phyloP scores from a whole-genome alignment of 2,329 filamentous ascomycete genomes.

The Talaromyces pinophilus region DNA sequence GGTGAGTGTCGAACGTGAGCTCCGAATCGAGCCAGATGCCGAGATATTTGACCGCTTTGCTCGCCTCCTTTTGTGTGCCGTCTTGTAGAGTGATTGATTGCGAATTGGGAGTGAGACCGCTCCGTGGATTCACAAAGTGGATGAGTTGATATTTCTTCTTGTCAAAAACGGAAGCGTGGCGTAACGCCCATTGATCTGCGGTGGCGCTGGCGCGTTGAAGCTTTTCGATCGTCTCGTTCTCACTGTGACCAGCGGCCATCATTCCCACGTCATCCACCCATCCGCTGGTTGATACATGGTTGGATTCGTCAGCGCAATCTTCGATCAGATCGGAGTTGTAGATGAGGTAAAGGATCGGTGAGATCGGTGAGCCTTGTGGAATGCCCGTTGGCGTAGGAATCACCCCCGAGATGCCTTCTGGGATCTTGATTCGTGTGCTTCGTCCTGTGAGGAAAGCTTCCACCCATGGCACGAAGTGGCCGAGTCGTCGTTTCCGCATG shows the following conservation, averaged over 20 bases:
- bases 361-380: not conserved
- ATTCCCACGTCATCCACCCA: not conserved
- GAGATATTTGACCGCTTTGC: not conserved
- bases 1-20: not conserved
- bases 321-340: not conserved
- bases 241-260: not conserved
- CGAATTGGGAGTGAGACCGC: not conserved
- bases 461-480: not conserved
- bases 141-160: not conserved
- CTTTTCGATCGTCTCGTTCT: not conserved
- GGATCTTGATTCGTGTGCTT: not conserved
- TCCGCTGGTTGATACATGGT: not conserved
- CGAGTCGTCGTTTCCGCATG: not conserved
- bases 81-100: not conserved
- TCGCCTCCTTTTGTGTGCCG: not conserved
- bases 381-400: conserved; percentile 1
- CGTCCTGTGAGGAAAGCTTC: not conserved
- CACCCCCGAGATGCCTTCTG: not conserved
- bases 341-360: not conserved
- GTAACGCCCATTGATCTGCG: not conserved
- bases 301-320: not conserved
- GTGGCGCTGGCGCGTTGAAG: not conserved
- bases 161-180: not conserved
- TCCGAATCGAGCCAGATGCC: not conserved
- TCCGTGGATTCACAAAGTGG: not conserved